Evolutionary conservation across 495 filamentous ascomycete genomes (phyloP).

Genomic region (Tetracladium marchalianum): DNA sequence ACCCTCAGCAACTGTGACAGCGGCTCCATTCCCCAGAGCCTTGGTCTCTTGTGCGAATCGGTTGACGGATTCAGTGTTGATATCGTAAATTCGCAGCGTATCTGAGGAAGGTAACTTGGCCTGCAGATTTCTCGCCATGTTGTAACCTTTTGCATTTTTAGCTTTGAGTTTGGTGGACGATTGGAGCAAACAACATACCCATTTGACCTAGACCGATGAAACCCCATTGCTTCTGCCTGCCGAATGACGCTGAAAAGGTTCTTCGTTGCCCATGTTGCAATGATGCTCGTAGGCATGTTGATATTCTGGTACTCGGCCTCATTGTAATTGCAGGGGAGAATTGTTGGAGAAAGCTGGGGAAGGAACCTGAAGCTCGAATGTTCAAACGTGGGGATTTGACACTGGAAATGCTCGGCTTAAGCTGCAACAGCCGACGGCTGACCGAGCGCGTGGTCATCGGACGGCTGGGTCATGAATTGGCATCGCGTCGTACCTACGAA

Average conservation of each 20-base stretch:
- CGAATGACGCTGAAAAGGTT: conserved; percentile 45
- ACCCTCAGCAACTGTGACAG: conserved; percentile 46
- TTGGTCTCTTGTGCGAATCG: conserved; percentile 52
- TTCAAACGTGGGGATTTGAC: too few species aligned
- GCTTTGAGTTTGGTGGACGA: conserved; percentile 3
- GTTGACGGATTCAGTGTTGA: conserved; percentile 51
- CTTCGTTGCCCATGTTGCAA: conserved; percentile 25
- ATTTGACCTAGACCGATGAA: conserved; percentile 85
- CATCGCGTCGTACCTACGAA: too few species aligned
- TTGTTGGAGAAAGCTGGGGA: not conserved
- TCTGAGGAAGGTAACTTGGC: conserved; percentile 63
- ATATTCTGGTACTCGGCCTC: conserved; percentile 17
- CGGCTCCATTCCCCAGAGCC: conserved; percentile 32
- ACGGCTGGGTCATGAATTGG: too few species aligned
- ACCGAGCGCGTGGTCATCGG: too few species aligned
- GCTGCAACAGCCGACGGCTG: too few species aligned
- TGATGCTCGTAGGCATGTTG: conserved; percentile 7
- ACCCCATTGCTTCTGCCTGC: conserved; percentile 57
- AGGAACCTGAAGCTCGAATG: too few species aligned
- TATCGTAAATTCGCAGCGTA: conserved; percentile 61
- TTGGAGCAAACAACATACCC: conserved; percentile 47
- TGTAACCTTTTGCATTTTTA: conserved; percentile 42
- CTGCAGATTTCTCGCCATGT: conserved; percentile 83
- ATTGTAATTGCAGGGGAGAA: conserved; percentile 4
- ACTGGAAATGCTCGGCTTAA: too few species aligned